Base-by-base conservation (phyloP, 2,329 filamentous ascomycete species). In the Diaporthe velutina region DNA sequence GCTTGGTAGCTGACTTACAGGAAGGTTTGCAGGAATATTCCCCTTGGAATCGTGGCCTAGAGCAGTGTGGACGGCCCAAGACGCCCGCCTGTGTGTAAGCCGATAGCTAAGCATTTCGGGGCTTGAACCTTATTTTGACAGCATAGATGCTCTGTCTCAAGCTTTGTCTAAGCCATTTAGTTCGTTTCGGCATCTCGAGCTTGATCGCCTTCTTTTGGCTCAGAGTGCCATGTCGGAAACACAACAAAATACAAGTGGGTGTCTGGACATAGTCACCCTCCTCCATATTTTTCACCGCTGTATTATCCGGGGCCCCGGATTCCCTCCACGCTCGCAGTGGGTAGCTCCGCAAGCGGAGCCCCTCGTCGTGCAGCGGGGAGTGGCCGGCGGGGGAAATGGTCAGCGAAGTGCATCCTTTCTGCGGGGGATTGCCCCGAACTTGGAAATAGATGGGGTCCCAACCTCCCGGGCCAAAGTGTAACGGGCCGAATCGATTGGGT, bases 341-440 rank as follows among this genome's bases (percentile, higher is more conserved):
- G 28, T 38, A 28, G 33, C 64, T 67, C 64, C 64, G 64, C 45
- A 38, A 38, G 64, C 64, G 64, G 64, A 67, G 64, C 33, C 48
- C 17, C 22, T 35, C 28, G n/a, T 42, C 13, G 45, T 54, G 64
- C 48, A 40, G 64, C 33, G 64, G 33, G 64, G 64, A 68, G 33
- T 68, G n/a, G 64, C 48, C 33, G n/a, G 30, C 64, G 45, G 64
- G 64, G 64, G 61, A 30, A 68, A 68, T 68, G 57, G n/a, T 54
- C 64, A 68, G 48, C 45, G 22, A 68, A 68, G 33, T 15, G 13
- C 64, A 7, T 13, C n/a, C 45, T 40, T n/a, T 40, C n/a, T 35
- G 64, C 48, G 48, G 45, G 64, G 33, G 64, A 68, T 25, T 8
- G 12, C 3, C n/a, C 64, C 61, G 19, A 50, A 50, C 30, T 33